Evolutionary conservation across 257 asterid genomes (phyloP).

Genomic region (Verbena officinalis): DNA sequence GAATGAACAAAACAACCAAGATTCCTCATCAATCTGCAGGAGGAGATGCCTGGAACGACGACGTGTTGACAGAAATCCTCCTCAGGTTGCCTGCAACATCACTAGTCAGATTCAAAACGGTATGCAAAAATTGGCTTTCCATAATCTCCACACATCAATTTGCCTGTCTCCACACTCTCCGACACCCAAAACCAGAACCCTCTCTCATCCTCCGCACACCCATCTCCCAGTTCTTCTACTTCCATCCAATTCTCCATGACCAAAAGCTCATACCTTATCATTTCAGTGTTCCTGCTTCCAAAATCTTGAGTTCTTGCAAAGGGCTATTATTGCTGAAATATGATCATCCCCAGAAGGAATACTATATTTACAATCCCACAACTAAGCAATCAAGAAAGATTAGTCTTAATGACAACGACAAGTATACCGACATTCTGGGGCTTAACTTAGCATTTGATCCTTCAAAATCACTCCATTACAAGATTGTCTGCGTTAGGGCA

Average conservation of each 20-base stretch:
- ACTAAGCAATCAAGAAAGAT: constrained; percentile 29
- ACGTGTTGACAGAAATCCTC: constrained; percentile 14
- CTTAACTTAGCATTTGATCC: constrained; percentile 31
- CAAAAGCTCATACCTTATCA: constrained; percentile 18
- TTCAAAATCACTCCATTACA: constrained; percentile 20
- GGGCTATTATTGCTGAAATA: constrained; percentile 27
- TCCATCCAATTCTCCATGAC: constrained; percentile 6
- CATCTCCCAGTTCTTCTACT: constrained; percentile 12
- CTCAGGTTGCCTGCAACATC: constrained; percentile 26
- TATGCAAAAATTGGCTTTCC: constrained; percentile 23
- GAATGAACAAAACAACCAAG: not conserved
- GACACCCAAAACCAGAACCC: constrained; percentile 17
- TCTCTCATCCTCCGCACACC: constrained; percentile 16
- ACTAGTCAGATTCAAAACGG: constrained; percentile 24
- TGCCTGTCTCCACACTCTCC: constrained; percentile 24
- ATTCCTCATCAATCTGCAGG: not conserved
- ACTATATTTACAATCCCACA: constrained; percentile 34
- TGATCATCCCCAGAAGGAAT: not conserved
- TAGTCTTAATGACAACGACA: constrained; percentile 8
- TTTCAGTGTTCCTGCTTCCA: constrained; percentile 20
- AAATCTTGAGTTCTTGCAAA: constrained; percentile 26
- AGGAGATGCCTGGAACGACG: not conserved
- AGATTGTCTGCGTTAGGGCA: constrained; percentile 30
- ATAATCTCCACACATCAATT: constrained; percentile 25
- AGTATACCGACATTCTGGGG: constrained; percentile 15